Evolutionary conservation across 129 eudicot species (phyloP).

Genomic region (Centrapalus pauciflorus): DNA sequence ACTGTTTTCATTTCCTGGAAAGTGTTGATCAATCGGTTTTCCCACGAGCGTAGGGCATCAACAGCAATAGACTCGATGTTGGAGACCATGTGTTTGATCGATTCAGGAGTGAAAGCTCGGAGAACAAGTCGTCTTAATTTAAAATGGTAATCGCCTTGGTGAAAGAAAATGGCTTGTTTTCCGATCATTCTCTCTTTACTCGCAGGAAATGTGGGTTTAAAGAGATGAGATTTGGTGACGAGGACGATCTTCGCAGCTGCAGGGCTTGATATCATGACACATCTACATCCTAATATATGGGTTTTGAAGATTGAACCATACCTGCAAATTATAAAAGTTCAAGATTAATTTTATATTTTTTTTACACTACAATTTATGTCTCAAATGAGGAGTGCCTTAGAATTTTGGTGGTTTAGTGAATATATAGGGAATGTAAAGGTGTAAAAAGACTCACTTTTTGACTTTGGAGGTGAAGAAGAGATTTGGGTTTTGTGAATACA

Average conservation of each 20-base stretch:
- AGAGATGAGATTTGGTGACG: conserved; percentile 39
- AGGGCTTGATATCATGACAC: conserved; percentile 49
- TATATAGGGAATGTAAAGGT: not conserved
- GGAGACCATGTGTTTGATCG: conserved; percentile 29
- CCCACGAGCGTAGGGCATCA: conserved; percentile 32
- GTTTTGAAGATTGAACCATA: conserved; percentile 46
- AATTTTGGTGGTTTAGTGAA: not conserved
- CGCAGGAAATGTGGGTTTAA: conserved; percentile 45
- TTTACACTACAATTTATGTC: no score
- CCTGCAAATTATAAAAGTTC: conserved; percentile 19
- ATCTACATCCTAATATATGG: conserved; percentile 41
- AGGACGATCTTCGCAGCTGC: conserved; percentile 40
- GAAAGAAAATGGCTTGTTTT: conserved; percentile 43
- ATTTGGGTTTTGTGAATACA: conserved; percentile 42
- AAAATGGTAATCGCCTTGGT: conserved; percentile 42
- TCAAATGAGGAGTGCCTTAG: no score
- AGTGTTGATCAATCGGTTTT: conserved; percentile 32
- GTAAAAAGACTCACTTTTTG: conserved; percentile 29
- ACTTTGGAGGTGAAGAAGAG: conserved; percentile 45
- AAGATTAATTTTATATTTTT: conserved; percentile 3
- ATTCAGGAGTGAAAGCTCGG: conserved; percentile 30
- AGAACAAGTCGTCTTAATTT: conserved; percentile 44
- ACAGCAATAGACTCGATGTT: conserved; percentile 28
- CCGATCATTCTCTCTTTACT: conserved; percentile 47
- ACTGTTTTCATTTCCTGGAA: conserved; percentile 47